Conservation (phyloP, 495 filamentous ascomycete genomes). For the Paragyromitra xinjiangensis region DNA sequence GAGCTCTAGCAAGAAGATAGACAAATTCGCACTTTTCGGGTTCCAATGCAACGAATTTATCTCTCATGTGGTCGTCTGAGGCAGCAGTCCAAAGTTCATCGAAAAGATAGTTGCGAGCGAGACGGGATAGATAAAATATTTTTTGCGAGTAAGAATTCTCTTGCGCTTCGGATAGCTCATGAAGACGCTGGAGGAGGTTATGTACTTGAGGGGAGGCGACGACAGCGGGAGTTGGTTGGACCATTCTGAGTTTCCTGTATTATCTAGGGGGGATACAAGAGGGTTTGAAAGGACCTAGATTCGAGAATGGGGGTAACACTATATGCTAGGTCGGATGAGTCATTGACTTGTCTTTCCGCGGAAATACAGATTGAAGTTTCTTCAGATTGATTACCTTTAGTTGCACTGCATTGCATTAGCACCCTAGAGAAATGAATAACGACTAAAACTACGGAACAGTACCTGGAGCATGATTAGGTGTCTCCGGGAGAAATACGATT, state of each 20-base stretch:
- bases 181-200: slow-evolving; percentile 8
- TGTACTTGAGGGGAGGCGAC: slow-evolving; percentile 11
- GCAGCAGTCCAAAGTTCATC: not conserved
- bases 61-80: slow-evolving; percentile 18
- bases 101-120: slow-evolving; percentile 10
- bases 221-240: slow-evolving; percentile 15
- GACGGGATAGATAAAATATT: slow-evolving; percentile 8
- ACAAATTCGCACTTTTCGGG: slow-evolving; percentile 13
- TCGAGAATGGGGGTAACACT: not conserved
- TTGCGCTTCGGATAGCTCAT: slow-evolving; percentile 13
- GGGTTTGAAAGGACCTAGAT: not conserved
- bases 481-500: not conserved
- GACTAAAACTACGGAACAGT: not conserved
- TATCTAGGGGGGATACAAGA: not conserved
- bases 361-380: not conserved
- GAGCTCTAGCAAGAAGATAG: slow-evolving; percentile 39
- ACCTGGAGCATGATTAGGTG: not conserved
- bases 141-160: slow-evolving; percentile 14
- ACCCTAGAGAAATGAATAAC: not conserved
- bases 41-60: slow-evolving; percentile 15
- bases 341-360: not conserved
- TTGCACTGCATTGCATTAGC: not conserved
- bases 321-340: not conserved
- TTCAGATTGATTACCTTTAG: not conserved
- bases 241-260: not conserved